Evolutionary conservation across 805 yeast genomes (phyloP), one percentile per base, ranked within the genome.

Genomic region (Grigorovia humatica): DNA sequence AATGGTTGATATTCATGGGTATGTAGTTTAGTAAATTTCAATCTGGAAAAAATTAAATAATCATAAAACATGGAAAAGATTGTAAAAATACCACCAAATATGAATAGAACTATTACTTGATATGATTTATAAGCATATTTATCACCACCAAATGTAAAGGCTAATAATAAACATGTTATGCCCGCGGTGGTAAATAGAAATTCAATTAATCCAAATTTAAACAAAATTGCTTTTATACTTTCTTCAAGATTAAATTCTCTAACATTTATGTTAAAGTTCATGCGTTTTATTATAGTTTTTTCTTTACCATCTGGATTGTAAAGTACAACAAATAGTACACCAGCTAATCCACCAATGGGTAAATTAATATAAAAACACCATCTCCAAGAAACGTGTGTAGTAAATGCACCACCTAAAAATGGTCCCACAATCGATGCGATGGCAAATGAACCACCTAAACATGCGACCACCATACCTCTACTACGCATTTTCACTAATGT

Each of bases 311-410:
- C 38, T 17, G 61, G 62, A 43, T 57, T 57, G 51, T 61, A 60
- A 41, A 56, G 53, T 9, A 52, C 2, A 2, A 52, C 35, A 41
- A 64, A 59, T 27, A 59, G 18, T 2, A 53, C 43, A 20, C 58
- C 46, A 6, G 66, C 67, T 12, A 57, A 32, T 1, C 83, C 88
- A 17, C 86, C 85, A 40, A 82, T 65, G 2, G 88, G 87, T 41
- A 85, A 63, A 63, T 83, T 84, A 55, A 85, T 72, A 66, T 79
- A 85, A 62, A 83, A 85, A 59, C 87, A 80, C 88, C 89, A 83
- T 59, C 89, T 71, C 89, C 89, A 84, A n/a, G 78, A 68, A 4
- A 74, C 79, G 49, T 75, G 68, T 2, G 78, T 66, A 1, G 85
- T 74, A 52, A 84, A 76, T 0, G 80, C 82, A 32, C 88, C 88